Evolutionary conservation across 164 flowering plant genomes (phyloP), one percentile per base, ranked within the genome.

Genomic region (Vitis rupestris): DNA sequence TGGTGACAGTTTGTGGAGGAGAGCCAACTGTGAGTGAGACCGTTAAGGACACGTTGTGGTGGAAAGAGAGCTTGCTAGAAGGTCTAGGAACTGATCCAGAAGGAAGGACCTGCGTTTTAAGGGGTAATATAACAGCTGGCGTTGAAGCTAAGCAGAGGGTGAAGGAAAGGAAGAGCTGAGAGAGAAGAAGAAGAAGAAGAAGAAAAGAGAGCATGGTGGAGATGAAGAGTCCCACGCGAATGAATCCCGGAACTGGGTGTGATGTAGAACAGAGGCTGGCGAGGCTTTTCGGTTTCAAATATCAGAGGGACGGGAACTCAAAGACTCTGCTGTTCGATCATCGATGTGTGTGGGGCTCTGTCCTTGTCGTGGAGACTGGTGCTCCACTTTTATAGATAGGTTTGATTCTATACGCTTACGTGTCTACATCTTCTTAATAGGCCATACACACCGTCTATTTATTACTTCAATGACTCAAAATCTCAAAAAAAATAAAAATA

Each of bases 1-100:
- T 81, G 54, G 93, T 75, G 7, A 90, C 88, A 30, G 67, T 70
- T 61, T 88, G 95, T 0, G 98, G 91, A 0, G 98, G 98, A 5
- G 91, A 77, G 5, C 98, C 98, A 0, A 88, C 88, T 7, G 87
- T 53, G 59, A 93, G 79, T 1, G 92, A 74, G 50, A 90, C 87
- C 0, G 90, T 86, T 9, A 93, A 79, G 44, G 85, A 68, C 2
- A 90, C 88, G 55, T 90, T 88, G 71, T 88, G 90, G 58, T 73
- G 89, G 80, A 93, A 93, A 9, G 81, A 29, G 60, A 93, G 83
- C 71, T 82, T 85, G 81, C 76, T 81, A 12, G 86, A 73, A 9
- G 84, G 72, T 12, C 59, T 63, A 51, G 73, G 59, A 8, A 75
- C 23, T 14, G 79, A 70, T n/a, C 67, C 55, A 48, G 74, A 56